Base-by-base conservation (phyloP, 495 filamentous ascomycete genomes). In the Neurospora terricola region DNA sequence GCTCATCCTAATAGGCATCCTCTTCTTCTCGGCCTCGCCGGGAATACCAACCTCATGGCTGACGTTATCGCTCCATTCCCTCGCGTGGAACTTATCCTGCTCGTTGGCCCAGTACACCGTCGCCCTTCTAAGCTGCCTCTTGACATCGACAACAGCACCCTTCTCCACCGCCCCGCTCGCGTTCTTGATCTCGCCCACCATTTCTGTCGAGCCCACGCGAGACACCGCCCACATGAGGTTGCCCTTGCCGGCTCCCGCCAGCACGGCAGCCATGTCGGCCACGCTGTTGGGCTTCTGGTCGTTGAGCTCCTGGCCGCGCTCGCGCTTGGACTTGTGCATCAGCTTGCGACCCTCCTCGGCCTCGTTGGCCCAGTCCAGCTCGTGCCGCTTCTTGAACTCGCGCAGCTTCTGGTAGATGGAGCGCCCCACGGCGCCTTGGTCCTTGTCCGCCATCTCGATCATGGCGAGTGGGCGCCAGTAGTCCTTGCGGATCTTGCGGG, bases 241-340 rank as follows among this genome's bases (percentile, higher is more conserved):
- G 34, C 82, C 82, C 76, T 82, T 80, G 54, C 83, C 86, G 0
- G 73, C 45, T 9, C 89, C 89, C 6, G 76, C 80, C 69, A 98
- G 83, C 11, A 96, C 91, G 34, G 89, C 90, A 1, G 96, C 93
- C 34, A 98, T 82, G 81, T 99, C 96, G 37, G 96, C 96, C 23
- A 97, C 85, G 12, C 85, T 87, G 79, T 94, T 97, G n/a, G 92
- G 92, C 81, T 91, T 93, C 85, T 97, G 93, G 84, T 97, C 85
- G 90, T 93, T 94, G 38, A 98, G 80, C 69, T 81, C 85, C 34
- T 83, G 79, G 12, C 88, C 91, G 39, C 92, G 85, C 76, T 89
- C 82, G 76, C 86, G 80, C 75, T 82, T 81, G 80, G 79, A 78
- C 82, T 88, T 79, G 79, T 75, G 70, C 21, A 81, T 75, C 73